Conservation (phyloP, 2,329 filamentous ascomycete species). For the Penicillium paneum region DNA sequence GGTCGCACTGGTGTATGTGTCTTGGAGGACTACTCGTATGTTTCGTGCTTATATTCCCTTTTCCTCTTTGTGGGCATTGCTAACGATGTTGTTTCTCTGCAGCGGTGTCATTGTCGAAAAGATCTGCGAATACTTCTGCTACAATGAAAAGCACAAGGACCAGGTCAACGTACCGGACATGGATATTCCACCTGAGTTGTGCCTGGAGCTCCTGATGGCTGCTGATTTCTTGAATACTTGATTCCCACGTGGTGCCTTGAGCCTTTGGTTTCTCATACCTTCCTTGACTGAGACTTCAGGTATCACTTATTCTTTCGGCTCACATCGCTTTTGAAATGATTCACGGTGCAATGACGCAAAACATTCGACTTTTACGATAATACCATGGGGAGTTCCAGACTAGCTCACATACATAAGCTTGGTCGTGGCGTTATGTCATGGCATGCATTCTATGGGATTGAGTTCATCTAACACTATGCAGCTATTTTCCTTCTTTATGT, state of each 20-base stretch:
- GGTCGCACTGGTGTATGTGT: conserved; percentile 56
- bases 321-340: conserved; percentile 1
- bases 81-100: conserved; percentile 5
- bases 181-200: conserved; percentile 64
- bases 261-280: neutral
- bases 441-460: conserved; percentile 1
- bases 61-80: neutral
- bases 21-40: conserved; percentile 60
- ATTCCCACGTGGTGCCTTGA: conserved; percentile 1
- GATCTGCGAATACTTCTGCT: conserved; percentile 68
- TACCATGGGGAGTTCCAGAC: conserved; percentile 14
- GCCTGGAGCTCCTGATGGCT: conserved; percentile 63
- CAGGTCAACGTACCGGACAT: conserved; percentile 62
- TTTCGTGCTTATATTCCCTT: neutral
- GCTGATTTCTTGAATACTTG: conserved; percentile 61
- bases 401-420: conserved; percentile 1
- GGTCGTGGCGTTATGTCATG: conserved; percentile 1
- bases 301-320: neutral
- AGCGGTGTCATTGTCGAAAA: conserved; percentile 64
- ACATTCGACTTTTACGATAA: neutral
- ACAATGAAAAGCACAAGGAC: conserved; percentile 62
- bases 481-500: neutral
- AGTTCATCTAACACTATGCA: neutral
- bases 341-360: conserved; percentile 15
- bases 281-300: neutral